Evolutionary conservation across 2,329 filamentous ascomycete genomes (phyloP).

Genomic region (Aspergillus luchuensis): DNA sequence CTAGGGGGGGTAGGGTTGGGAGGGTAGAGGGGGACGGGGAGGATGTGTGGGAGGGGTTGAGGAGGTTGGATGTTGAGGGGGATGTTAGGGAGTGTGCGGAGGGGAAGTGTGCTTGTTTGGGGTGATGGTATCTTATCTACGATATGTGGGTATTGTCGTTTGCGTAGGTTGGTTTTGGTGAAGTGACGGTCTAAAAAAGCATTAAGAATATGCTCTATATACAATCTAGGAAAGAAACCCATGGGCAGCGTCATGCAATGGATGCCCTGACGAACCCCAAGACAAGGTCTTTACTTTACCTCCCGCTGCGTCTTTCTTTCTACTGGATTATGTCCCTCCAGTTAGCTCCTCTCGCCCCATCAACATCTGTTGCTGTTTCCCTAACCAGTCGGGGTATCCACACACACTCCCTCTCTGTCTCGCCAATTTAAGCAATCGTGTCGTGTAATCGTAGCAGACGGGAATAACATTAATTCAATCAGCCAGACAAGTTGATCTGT

Average conservation of each 20-base stretch:
- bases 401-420: too few relatives aligned
- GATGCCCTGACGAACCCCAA: too few relatives aligned
- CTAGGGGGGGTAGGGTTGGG: conserved; percentile 41
- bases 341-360: background rate
- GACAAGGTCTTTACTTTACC: too few relatives aligned
- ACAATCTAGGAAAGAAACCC: conserved; percentile 3
- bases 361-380: too few relatives aligned
- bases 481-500: background rate
- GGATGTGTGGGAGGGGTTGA: conserved; percentile 45
- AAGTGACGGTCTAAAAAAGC: background rate
- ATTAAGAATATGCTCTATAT: conserved; percentile 5
- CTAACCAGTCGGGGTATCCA: too few relatives aligned
- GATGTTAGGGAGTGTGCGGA: conserved; percentile 48
- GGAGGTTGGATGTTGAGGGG: conserved; percentile 49
- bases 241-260: too few relatives aligned
- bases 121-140: background rate
- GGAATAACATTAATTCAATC: background rate
- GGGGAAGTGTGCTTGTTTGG: conserved; percentile 40
- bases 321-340: background rate
- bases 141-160: too few relatives aligned
- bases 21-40: background rate
- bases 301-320: too few relatives aligned
- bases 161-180: too few relatives aligned
- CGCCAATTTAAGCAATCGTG: background rate
- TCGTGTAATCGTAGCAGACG: conserved; percentile 10